phyloP scores from a whole-genome alignment of 1,139 yeast genomes.

The Geotrichum macrosporum region DNA sequence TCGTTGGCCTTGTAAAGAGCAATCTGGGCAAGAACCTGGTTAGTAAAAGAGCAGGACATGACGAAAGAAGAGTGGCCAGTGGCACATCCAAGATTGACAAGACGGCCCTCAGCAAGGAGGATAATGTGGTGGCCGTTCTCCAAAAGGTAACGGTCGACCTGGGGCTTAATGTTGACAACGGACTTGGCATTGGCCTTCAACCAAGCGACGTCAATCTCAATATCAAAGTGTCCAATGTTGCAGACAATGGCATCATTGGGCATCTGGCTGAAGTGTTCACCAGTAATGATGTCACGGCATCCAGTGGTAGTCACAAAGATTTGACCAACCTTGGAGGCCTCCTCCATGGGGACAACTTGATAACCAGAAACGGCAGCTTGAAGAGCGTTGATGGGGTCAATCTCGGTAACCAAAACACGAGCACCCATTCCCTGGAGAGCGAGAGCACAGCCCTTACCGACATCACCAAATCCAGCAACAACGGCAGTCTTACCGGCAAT shows the following conservation, averaged over 20 bases:
- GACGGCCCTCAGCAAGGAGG: conserved; percentile 98
- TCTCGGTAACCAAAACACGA: conserved; percentile 94
- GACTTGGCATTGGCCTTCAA: conserved; percentile 86
- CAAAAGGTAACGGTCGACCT: conserved; percentile 96
- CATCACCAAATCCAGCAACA: conserved; percentile 99
- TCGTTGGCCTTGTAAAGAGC: conserved; percentile 93
- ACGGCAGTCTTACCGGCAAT: conserved; percentile 99
- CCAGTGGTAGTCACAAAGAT: conserved; percentile 99
- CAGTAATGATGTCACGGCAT: conserved; percentile 96
- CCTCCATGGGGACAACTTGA: conserved; percentile 96
- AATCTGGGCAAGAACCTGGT: conserved; percentile 99
- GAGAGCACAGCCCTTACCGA: conserved; percentile 99
- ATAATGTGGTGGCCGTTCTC: conserved; percentile 89
- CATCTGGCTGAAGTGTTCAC: conserved; percentile 83
- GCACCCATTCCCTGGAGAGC: conserved; percentile 99
- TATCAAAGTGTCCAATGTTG: conserved; percentile 99
- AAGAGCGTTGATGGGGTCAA: conserved; percentile 98
- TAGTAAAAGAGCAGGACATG: conserved; percentile 99
- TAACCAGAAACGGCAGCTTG: conserved; percentile 99
- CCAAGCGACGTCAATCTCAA: conserved; percentile 99
- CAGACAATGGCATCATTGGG: conserved; percentile 99
- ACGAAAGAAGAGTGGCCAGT: conserved; percentile 99
- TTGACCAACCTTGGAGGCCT: conserved; percentile 91
- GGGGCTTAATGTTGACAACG: conserved; percentile 96
- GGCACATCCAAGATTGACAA: conserved; percentile 99